Percentiles rank a stretch among this genome's conserved stretches.
Conservation (phyloP, 371 early-diverging fungal species). For the Circinella minor region DNA sequence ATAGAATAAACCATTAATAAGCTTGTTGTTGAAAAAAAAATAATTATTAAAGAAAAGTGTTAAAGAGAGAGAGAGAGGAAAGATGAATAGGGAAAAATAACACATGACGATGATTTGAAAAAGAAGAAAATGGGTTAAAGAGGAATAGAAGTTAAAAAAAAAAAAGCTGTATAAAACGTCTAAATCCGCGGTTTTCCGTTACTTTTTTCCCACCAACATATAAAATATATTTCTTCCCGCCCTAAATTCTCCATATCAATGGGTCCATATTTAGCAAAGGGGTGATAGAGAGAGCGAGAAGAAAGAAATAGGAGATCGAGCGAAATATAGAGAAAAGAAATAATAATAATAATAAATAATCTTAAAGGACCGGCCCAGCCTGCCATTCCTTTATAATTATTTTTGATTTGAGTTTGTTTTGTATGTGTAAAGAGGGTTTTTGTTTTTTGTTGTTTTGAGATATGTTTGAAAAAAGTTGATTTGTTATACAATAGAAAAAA, state of each 20-base stretch:
- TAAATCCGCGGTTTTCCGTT: slow-evolving; percentile 5
- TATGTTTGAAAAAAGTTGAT: background rate
- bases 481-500: background rate
- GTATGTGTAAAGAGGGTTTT: background rate
- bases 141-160: background rate
- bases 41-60: background rate
- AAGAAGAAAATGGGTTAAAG: background rate
- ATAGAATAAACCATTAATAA: background rate
- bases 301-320: background rate
- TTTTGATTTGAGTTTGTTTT: background rate
- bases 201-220: slow-evolving; percentile 3
- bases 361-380: slow-evolving; percentile 13
- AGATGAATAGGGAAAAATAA: background rate
- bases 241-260: too few species aligned
- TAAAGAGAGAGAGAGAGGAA: background rate
- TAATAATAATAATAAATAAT: background rate
- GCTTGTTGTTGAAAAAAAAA: background rate
- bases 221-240: background rate
- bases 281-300: background rate
- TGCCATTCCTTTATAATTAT: background rate
- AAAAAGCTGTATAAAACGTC: background rate
- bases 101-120: background rate
- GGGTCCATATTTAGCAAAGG: background rate
- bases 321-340: background rate
- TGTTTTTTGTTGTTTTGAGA: too few species aligned